Conservation (phyloP, 768 basidiomycete genomes). For the Auricularia heimuer region DNA sequence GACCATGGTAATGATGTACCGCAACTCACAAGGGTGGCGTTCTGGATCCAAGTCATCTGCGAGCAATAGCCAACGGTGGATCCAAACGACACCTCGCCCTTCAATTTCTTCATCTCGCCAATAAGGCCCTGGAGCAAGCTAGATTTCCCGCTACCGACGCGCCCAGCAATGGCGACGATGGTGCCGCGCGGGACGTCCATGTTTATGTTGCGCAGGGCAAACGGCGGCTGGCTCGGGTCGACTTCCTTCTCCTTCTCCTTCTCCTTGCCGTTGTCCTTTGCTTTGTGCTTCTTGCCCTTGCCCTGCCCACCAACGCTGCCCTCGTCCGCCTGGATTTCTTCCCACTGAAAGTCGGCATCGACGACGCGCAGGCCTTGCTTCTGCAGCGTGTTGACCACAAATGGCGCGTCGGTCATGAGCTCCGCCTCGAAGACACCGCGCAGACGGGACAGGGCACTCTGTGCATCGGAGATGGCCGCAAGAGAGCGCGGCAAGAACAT, state of each 20-base stretch:
- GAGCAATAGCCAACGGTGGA: conserved; percentile 61
- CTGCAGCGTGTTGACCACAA: conserved; percentile 36
- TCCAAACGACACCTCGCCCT: conserved; percentile 48
- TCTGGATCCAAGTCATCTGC: conserved; percentile 72
- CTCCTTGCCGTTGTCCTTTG: conserved; percentile 9
- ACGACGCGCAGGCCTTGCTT: conserved; percentile 39
- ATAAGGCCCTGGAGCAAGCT: conserved; percentile 45
- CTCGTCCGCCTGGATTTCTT: conserved; percentile 23
- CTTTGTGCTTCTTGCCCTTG: conserved; percentile 10
- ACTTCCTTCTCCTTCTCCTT: conserved; percentile 10
- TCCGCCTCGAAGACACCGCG: conserved; percentile 46
- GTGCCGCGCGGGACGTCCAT: conserved; percentile 47
- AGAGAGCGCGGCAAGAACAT: conserved; percentile 46
- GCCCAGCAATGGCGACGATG: conserved; percentile 55
- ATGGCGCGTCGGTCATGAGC: conserved; percentile 30
- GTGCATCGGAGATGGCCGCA: conserved; percentile 33
- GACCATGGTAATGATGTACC: neutral
- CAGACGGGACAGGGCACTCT: conserved; percentile 48
- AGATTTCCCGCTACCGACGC: conserved; percentile 57
- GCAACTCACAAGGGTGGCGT: conserved; percentile 43
- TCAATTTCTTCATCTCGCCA: conserved; percentile 54
- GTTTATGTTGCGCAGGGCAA: conserved; percentile 40
- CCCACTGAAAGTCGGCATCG: conserved; percentile 61
- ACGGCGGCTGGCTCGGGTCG: conserved; percentile 26
- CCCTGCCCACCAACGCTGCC: conserved; percentile 10